Conservation (phyloP, 78 protist genomes). For the Diacronema lutheri region DNA sequence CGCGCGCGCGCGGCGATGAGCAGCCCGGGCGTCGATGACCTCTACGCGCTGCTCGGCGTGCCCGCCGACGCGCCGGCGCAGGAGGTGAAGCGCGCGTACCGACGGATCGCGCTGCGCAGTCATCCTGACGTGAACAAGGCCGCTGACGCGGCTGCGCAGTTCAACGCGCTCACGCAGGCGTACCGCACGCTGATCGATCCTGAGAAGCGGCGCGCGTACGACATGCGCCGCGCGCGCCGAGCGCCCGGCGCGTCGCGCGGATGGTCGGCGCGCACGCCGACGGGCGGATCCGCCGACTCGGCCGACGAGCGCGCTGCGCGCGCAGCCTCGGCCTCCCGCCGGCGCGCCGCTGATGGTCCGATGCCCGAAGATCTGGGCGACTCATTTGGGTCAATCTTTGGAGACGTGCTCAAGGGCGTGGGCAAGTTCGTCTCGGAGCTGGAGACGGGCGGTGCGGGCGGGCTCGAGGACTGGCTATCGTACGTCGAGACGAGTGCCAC, state of each 20-base stretch:
- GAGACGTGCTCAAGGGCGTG: not conserved
- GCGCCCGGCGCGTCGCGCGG: not conserved
- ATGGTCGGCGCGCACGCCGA: too few relatives aligned
- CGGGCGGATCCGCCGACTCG: not conserved
- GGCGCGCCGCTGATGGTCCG: not conserved
- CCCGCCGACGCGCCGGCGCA: slow-evolving; percentile 31
- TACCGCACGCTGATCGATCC: not conserved
- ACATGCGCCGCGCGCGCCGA: not conserved
- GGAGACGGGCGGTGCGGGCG: too few relatives aligned
- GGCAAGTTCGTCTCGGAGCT: too few relatives aligned
- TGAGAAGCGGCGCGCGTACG: not conserved
- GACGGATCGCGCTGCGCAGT: not conserved
- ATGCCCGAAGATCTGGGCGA: not conserved
- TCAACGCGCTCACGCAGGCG: not conserved
- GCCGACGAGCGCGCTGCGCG: not conserved
- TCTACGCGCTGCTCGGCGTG: slow-evolving; percentile 45
- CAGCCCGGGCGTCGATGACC: too few relatives aligned
- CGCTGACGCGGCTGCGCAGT: not conserved
- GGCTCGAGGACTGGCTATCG: too few relatives aligned
- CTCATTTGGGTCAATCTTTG: not conserved
- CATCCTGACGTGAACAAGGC: slow-evolving; percentile 58
- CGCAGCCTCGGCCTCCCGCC: not conserved
- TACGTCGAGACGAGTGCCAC: too few relatives aligned
- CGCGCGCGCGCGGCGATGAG: too few relatives aligned
- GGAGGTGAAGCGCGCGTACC: slow-evolving; percentile 57